phyloP scores from a whole-genome alignment of 2,329 filamentous ascomycete species.

The Penicillium aurantiogriseum region DNA sequence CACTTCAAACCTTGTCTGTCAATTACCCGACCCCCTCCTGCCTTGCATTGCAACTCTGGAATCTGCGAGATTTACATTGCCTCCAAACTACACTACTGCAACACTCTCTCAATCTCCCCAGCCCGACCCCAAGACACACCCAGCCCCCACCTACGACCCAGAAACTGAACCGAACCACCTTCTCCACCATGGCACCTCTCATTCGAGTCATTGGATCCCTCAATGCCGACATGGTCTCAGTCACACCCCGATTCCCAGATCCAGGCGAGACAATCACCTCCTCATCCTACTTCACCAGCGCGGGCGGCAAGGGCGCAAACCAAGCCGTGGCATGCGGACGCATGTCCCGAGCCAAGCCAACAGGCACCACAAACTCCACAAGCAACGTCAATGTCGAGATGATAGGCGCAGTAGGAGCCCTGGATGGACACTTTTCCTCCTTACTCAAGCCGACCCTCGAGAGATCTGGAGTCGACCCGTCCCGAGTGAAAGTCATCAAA shows the following conservation, averaged over 20 bases:
- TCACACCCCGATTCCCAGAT: constrained; percentile 76
- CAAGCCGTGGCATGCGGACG: constrained; percentile 88
- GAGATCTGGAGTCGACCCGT: constrained; percentile 61
- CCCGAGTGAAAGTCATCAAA: constrained; percentile 50
- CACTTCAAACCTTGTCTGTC: background rate
- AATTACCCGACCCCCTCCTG: background rate
- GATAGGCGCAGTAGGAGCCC: constrained; percentile 67
- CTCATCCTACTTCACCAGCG: constrained; percentile 72
- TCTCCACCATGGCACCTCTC: constrained; percentile 40
- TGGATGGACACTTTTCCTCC: constrained; percentile 62
- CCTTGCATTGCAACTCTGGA: too few species aligned
- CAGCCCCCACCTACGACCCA: background rate
- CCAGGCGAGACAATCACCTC: constrained; percentile 87
- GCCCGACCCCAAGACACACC: background rate
- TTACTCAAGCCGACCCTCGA: constrained; percentile 59
- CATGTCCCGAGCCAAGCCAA: constrained; percentile 60
- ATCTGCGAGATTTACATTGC: background rate
- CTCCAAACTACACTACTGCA: background rate
- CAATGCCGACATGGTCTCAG: constrained; percentile 89
- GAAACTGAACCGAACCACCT: background rate
- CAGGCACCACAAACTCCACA: constrained; percentile 18
- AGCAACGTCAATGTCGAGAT: constrained; percentile 58
- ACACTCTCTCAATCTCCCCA: background rate
- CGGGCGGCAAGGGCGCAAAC: constrained; percentile 93
- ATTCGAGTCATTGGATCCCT: constrained; percentile 90